Evolutionary conservation across 2,329 filamentous ascomycete genomes (phyloP), one percentile per base, ranked within the genome.

Genomic region (Aquanectria penicillioides): DNA sequence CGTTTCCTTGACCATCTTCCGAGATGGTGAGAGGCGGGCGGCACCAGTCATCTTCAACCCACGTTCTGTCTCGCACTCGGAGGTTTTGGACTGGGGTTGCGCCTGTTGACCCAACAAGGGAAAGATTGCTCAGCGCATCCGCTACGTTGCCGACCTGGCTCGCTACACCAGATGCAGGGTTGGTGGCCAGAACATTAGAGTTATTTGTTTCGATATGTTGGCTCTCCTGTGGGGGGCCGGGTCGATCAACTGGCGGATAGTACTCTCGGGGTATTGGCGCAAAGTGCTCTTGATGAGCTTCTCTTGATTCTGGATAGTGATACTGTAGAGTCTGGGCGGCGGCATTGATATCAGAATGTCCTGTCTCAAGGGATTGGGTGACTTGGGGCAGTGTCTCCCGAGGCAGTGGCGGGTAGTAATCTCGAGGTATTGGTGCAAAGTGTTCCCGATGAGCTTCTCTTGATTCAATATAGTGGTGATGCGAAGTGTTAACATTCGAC

Each of bases 11-110:
- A 12, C 34, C 36, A 12, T 43, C 5, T 12, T 52, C 48, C 6
- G 48, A 40, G 12, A 52, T 40, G 17, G 28, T 41, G 26, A 52
- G 48, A n/a, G 48, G 34, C 12, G 48, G 48, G 12, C 48, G 48
- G 18, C 48, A 10, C 48, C 48, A 52, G 4, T 41, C 48, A n/a
- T 41, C 48, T 10, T 40, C 48, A 18, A 43, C 41, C 48, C 48
- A 52, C 12, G 26, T 43, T 17, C 17, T 31, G 26, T 52, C 26
- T 18, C n/a, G 36, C 12, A 3, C 26, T 3, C 25, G 48, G 10
- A 22, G 4, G 6, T 22, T 5, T n/a, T 18, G 13, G 18, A 33
- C 8, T 11, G 23, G 15, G 11, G 7, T 8, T 18, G 33, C 12
- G 2, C 3, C 11, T 5, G 33, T 38, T 20, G 46, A 15, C 12